Conservation (phyloP, 176 grass and related monocot genomes). For the Cymbopogon citratus region DNA sequence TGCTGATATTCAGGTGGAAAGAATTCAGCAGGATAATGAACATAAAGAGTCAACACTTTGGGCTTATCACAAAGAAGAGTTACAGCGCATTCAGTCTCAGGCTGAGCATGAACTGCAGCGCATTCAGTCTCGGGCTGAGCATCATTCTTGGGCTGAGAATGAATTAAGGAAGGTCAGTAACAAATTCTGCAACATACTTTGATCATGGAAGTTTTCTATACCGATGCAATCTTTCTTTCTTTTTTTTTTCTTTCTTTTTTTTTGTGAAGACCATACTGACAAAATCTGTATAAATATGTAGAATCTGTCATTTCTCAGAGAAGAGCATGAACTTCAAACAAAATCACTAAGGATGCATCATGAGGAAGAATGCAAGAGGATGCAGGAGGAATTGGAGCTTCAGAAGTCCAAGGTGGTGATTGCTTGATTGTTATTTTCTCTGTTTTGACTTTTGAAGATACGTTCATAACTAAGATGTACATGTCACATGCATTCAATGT, state of each 20-base stretch:
- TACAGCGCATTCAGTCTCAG: slow-evolving; percentile 52
- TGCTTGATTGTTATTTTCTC: not conserved
- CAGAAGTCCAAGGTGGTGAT: slow-evolving; percentile 79
- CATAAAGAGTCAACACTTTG: slow-evolving; percentile 57
- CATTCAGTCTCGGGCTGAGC: slow-evolving; percentile 52
- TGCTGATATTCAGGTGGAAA: slow-evolving; percentile 65
- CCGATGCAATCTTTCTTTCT: too few species aligned
- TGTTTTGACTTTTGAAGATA: slow-evolving; percentile 9
- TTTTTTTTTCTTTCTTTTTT: too few species aligned
- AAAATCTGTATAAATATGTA: slow-evolving; percentile 33
- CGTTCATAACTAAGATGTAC: not conserved
- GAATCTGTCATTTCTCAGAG: slow-evolving; percentile 47
- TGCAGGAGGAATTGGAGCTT: slow-evolving; percentile 73
- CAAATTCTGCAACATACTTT: slow-evolving; percentile 16
- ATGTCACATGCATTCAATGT: slow-evolving; percentile 5
- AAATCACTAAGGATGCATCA: slow-evolving; percentile 31
- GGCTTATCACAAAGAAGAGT: slow-evolving; percentile 62
- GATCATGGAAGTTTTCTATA: slow-evolving; percentile 4
- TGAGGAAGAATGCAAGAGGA: slow-evolving; percentile 69
- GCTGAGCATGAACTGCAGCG: slow-evolving; percentile 71
- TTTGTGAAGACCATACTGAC: too few species aligned
- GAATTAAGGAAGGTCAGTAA: slow-evolving; percentile 68
- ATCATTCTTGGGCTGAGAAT: slow-evolving; percentile 67
- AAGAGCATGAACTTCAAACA: slow-evolving; percentile 53
- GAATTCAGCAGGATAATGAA: slow-evolving; percentile 63